These are phyloP conservation scores for Ogataea paraovalis DNA, from an alignment of 805 yeast genomes.

Conservation along the genomic window DNA sequence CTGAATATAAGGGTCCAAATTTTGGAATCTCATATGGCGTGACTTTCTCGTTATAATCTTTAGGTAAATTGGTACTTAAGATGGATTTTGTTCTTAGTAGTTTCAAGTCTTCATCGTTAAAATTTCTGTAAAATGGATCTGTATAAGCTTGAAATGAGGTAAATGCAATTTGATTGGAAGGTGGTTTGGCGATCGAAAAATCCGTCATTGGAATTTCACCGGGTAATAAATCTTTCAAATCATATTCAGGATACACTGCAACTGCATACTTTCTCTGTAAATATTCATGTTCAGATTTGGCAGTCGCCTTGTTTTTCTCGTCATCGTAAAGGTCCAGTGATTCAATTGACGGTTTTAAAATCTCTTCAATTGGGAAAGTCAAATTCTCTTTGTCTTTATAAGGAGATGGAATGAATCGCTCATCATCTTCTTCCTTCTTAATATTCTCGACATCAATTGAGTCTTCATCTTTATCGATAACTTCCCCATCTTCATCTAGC, in stretches of 20 bases:
- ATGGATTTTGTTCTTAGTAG: conserved; percentile 62
- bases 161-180: conserved; percentile 87
- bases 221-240: conserved; percentile 71
- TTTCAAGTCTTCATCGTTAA: conserved; percentile 75
- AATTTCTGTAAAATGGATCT: conserved; percentile 79
- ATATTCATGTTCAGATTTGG: conserved; percentile 51
- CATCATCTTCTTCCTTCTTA: conserved; percentile 11
- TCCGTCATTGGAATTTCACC: conserved; percentile 87
- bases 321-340: conserved; percentile 30
- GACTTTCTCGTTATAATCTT: conserved; percentile 58
- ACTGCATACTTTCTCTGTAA: conserved; percentile 78
- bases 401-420: conserved; percentile 41
- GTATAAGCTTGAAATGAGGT: conserved; percentile 80
- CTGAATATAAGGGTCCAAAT: conserved; percentile 76
- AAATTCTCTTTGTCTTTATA: conserved; percentile 22
- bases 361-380: conserved; percentile 18
- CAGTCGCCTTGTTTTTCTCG: conserved; percentile 60
- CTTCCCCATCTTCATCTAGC: conserved; percentile 2
- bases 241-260: conserved; percentile 80
- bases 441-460: conserved; percentile 10
- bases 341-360: conserved; percentile 19
- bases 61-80: conserved; percentile 44
- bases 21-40: conserved; percentile 80
- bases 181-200: conserved; percentile 79
- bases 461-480: conserved; percentile 10